A percentile compares a stretch with the other conserved stretches of the same genome.
Conservation (phyloP, 2,329 filamentous ascomycete species). For the Dactylellina drechsleri region DNA sequence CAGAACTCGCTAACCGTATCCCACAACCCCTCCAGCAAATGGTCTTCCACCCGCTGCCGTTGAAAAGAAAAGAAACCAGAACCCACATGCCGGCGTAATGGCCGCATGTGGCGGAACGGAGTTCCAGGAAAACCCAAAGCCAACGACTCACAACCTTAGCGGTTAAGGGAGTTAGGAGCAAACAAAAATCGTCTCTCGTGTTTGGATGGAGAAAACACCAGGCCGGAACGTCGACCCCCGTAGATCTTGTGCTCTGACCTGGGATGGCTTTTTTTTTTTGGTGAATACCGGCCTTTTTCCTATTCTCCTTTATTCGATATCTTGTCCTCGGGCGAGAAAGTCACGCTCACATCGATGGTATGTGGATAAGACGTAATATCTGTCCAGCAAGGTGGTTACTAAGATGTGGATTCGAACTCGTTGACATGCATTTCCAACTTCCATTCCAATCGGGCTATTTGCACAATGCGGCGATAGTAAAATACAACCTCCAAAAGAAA, state of each 20-base stretch:
- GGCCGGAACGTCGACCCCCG: slow-evolving; percentile 13
- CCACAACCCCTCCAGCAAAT: slow-evolving; percentile 11
- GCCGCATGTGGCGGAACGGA: slow-evolving; percentile 54
- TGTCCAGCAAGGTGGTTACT: too few relatives aligned
- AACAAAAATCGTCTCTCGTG: slow-evolving; percentile 2
- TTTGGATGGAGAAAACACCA: slow-evolving; percentile 23
- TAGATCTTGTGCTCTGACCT: neutral
- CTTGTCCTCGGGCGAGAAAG: slow-evolving; percentile 12
- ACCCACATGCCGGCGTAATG: slow-evolving; percentile 53
- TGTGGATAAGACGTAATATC: neutral
- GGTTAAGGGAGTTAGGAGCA: slow-evolving; percentile 5
- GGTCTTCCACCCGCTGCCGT: slow-evolving; percentile 51
- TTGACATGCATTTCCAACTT: slow-evolving; percentile 1
- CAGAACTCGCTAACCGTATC: slow-evolving; percentile 50
- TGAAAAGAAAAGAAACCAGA: slow-evolving; percentile 52
- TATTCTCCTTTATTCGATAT: neutral
- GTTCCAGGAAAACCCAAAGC: slow-evolving; percentile 54
- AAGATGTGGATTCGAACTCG: slow-evolving; percentile 1
- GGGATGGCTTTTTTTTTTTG: neutral
- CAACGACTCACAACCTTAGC: slow-evolving; percentile 48
- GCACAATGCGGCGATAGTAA: neutral
- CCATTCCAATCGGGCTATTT: slow-evolving; percentile 23
- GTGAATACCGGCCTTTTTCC: too few relatives aligned
- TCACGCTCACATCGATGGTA: slow-evolving; percentile 1
- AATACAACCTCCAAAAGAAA: slow-evolving; percentile 5